Base-by-base conservation (phyloP, 1,284 basidiomycete genomes). In the Boletus mariae region DNA sequence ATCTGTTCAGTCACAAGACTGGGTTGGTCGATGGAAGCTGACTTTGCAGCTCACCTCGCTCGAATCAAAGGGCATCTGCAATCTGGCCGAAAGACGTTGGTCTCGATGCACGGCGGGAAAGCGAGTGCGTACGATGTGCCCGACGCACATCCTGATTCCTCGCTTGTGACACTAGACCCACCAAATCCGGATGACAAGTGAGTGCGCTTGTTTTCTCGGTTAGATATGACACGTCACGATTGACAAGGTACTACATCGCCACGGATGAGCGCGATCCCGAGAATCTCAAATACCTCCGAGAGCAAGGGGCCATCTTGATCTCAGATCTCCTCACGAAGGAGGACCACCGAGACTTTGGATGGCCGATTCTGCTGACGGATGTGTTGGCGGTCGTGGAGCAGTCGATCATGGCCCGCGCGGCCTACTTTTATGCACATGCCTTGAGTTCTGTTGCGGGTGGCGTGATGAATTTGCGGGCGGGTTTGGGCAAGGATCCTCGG, bases 341-440 rank as follows among this genome's bases (percentile, higher is more conserved):
- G 23, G 78, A 80, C 54, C 61, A 67, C 4, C 66, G 67, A 5
- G 54, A 57, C 2, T 20, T 20, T 20, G 20, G 20, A 2, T 20
- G 20, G 20, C 20, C 20, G 20, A 20, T 20, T 20, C 20, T 35
- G 66, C 75, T 28, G 59, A 74, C 72, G 29, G 78, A 80, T 53
- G 66, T 80, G 17, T 59, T 75, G 17, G 75, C 72, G 5, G 56
- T 79, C 44, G 66, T 79, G 31, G 77, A 79, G 54, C 78, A 80
- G 60, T 63, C 69, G 34, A 55, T 73, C 28, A 61, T 78, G 49
- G 62, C 72, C 0, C 69, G 61, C 5, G 62, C 68, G 6, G 69
- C 67, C 2, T 79, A 68, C 55, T 79, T 79, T 51, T 79, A 78
- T 38, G 78, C 71, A 0, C 74, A 76, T 52, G 70, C 66, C 0